These are phyloP conservation scores for Exophiala sp. DNA, from an alignment of 2,329 filamentous ascomycete genomes.

Conservation along the genomic window DNA sequence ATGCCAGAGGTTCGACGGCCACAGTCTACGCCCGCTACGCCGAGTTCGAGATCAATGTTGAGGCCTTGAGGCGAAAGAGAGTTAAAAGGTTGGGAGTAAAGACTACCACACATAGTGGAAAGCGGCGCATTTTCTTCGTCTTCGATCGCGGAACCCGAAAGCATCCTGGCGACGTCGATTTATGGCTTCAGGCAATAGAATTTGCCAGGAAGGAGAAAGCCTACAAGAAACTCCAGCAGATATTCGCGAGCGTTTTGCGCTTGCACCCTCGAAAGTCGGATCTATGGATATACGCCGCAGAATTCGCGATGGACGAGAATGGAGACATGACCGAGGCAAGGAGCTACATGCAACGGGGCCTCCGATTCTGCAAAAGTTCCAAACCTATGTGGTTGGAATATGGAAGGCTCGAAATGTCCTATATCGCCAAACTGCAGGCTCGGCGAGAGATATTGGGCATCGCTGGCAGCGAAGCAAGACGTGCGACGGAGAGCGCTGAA, in stretches of 20 bases:
- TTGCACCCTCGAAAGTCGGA: conserved; percentile 80
- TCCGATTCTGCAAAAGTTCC: conserved; percentile 80
- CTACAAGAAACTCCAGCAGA: conserved; percentile 57
- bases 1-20: conserved; percentile 72
- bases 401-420: conserved; percentile 86
- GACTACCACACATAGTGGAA: conserved; percentile 66
- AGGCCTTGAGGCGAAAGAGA: conserved; percentile 75
- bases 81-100: conserved; percentile 77
- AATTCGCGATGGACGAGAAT: conserved; percentile 70
- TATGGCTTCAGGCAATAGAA: conserved; percentile 89
- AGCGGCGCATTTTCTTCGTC: conserved; percentile 81
- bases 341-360: conserved; percentile 81
- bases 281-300: conserved; percentile 81
- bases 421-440: conserved; percentile 75
- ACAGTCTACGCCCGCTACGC: conserved; percentile 82
- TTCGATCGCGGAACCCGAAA: conserved; percentile 81
- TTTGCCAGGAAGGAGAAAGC: conserved; percentile 69
- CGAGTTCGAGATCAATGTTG: conserved; percentile 64
- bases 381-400: conserved; percentile 83
- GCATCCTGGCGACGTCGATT: conserved; percentile 72
- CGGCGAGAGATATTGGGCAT: conserved; percentile 66
- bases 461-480: conserved; percentile 43
- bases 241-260: conserved; percentile 67
- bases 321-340: conserved; percentile 85
- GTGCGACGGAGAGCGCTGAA: conserved; percentile 37